phyloP scores from a whole-genome alignment of 805 yeast genomes.

The Wilhelminamyces savonicus region DNA sequence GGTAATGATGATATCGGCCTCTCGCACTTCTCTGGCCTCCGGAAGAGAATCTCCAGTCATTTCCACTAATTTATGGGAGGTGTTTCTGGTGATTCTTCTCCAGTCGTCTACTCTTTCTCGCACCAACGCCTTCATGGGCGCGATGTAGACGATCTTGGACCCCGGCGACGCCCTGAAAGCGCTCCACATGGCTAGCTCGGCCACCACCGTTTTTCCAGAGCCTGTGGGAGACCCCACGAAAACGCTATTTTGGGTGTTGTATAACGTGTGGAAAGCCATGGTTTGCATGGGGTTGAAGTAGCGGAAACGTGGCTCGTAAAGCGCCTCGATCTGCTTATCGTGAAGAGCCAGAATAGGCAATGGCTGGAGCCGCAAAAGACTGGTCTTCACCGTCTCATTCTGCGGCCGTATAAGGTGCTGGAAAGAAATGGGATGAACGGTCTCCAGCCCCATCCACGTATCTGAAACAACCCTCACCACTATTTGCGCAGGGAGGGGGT shows the following conservation, averaged over 20 bases:
- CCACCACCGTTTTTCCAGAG: slow-evolving; percentile 95
- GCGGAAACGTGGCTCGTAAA: slow-evolving; percentile 63
- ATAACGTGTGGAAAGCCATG: slow-evolving; percentile 87
- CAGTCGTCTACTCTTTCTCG: slow-evolving; percentile 81
- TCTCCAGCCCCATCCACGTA: slow-evolving; percentile 83
- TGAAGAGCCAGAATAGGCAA: slow-evolving; percentile 79
- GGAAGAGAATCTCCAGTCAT: slow-evolving; percentile 81
- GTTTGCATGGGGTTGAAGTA: slow-evolving; percentile 99
- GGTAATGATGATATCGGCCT: slow-evolving; percentile 71
- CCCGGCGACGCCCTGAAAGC: slow-evolving; percentile 81
- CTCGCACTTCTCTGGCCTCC: slow-evolving; percentile 56
- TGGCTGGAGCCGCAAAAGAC: slow-evolving; percentile 74
- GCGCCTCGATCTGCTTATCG: slow-evolving; percentile 55
- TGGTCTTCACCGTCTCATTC: slow-evolving; percentile 81
- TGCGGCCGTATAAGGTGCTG: slow-evolving; percentile 86
- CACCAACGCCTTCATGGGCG: slow-evolving; percentile 86
- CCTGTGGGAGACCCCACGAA: slow-evolving; percentile 99
- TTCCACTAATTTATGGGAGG: slow-evolving; percentile 56
- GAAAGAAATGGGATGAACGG: slow-evolving; percentile 71
- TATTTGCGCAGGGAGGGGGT: slow-evolving; percentile 87
- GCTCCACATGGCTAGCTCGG: slow-evolving; percentile 96
- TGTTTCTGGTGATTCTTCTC: slow-evolving; percentile 45
- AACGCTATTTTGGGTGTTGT: slow-evolving; percentile 70
- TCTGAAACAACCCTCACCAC: slow-evolving; percentile 77
- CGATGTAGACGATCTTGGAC: slow-evolving; percentile 76